Conservation (phyloP, 192 early-diverging fungal species). For the Backusella australiensis region DNA sequence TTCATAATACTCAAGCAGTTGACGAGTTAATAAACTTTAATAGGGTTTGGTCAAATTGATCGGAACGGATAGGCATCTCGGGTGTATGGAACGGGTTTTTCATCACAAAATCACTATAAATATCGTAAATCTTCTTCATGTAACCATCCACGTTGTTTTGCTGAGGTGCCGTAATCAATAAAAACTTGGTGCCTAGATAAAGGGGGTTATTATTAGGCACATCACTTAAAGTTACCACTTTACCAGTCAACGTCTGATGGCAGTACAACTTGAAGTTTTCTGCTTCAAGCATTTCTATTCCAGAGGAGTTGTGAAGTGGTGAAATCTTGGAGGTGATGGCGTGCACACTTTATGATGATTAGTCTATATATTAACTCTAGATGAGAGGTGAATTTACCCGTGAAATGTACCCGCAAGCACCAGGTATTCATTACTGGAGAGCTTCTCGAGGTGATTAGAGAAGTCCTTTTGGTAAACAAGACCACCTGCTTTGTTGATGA, state of each 20-base stretch:
- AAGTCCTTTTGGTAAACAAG: slow-evolving; percentile 94
- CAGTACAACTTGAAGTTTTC: slow-evolving; percentile 91
- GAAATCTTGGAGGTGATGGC: slow-evolving; percentile 93
- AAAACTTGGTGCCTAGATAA: slow-evolving; percentile 79
- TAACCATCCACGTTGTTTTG: slow-evolving; percentile 67
- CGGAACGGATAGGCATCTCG: slow-evolving; percentile 97
- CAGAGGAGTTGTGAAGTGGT: slow-evolving; percentile 75
- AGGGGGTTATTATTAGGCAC: too few species aligned
- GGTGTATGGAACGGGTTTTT: slow-evolving; percentile 99
- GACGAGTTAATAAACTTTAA: slow-evolving; percentile 60
- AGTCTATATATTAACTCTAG: not conserved
- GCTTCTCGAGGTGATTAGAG: slow-evolving; percentile 73
- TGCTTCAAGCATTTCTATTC: slow-evolving; percentile 91
- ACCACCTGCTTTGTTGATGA: slow-evolving; percentile 91
- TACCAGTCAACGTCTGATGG: slow-evolving; percentile 91
- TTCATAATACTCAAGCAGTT: not conserved
- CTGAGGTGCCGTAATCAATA: slow-evolving; percentile 82
- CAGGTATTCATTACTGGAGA: slow-evolving; percentile 94
- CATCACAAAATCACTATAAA: slow-evolving; percentile 97
- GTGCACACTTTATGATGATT: slow-evolving; percentile 67
- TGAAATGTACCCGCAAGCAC: slow-evolving; percentile 98
- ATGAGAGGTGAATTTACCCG: slow-evolving; percentile 52
- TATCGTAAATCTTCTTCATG: slow-evolving; percentile 72
- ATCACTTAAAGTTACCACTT: too few species aligned
- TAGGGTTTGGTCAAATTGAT: slow-evolving; percentile 88